Conservation (phyloP, 306 rosid species). For the Glycine tomentella region DNA sequence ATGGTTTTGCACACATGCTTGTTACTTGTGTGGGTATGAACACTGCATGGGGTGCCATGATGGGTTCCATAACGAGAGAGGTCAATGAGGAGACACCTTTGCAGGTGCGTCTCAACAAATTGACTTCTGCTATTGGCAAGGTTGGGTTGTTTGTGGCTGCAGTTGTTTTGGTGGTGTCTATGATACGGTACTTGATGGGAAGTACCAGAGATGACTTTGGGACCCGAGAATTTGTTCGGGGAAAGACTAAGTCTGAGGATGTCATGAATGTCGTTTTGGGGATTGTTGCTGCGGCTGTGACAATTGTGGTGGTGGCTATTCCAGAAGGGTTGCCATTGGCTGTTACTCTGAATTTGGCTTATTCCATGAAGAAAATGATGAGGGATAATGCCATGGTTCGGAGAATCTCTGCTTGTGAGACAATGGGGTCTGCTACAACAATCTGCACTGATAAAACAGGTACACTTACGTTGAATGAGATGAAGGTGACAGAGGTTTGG, state of each 20-base stretch:
- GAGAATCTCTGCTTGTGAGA: constrained; percentile 1
- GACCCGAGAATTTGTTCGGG: not conserved
- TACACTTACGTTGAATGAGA: not conserved
- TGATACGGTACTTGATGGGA: not conserved
- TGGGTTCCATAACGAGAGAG: not conserved
- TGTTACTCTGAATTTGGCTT: constrained; percentile 16
- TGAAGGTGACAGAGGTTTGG: constrained; percentile 9
- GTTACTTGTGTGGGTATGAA: no score
- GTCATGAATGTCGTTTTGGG: not conserved
- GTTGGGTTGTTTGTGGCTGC: constrained; percentile 4
- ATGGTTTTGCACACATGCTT: no score
- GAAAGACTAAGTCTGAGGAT: not conserved
- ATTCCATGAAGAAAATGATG: constrained; percentile 20
- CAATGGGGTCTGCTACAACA: not conserved
- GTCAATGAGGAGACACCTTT: constrained; percentile 19
- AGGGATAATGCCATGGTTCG: not conserved
- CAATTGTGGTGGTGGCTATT: constrained; percentile 17
- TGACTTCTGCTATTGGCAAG: constrained; percentile 4
- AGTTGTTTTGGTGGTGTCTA: not conserved
- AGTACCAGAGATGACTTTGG: not conserved
- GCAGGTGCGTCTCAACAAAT: constrained; percentile 9
- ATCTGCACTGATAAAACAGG: constrained; percentile 13
- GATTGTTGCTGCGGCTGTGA: not conserved
- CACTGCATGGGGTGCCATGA: no score
- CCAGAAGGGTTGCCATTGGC: not conserved